Conservation (phyloP, 805 yeast genomes). For the Hanseniaspora singularis region DNA sequence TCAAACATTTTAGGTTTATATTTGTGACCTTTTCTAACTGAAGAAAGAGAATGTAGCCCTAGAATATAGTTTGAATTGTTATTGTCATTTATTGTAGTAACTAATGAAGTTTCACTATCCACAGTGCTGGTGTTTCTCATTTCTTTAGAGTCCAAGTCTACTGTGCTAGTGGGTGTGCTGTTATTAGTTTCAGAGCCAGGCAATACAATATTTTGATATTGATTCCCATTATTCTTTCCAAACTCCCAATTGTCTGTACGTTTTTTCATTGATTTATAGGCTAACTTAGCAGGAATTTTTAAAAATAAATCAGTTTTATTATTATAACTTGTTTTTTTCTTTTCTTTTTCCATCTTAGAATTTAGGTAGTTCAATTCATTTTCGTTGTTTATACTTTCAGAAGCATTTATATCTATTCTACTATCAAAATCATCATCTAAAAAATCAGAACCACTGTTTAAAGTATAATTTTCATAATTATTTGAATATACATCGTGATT, state of each 20-base stretch:
- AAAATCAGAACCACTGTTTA: too few species aligned
- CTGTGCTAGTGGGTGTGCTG: background rate
- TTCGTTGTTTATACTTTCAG: too few species aligned
- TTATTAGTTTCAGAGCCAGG: background rate
- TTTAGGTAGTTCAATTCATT: background rate
- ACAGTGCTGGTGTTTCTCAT: too few species aligned
- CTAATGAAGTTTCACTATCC: background rate
- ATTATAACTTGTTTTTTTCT: background rate
- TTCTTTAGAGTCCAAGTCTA: too few species aligned
- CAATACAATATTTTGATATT: background rate
- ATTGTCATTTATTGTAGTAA: background rate
- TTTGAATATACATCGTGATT: too few species aligned
- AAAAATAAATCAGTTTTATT: constrained; percentile 6
- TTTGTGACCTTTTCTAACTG: constrained; percentile 18
- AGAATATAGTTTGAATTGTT: constrained; percentile 5
- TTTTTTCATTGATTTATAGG: constrained; percentile 6
- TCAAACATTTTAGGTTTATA: constrained; percentile 39
- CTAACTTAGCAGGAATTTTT: constrained; percentile 11
- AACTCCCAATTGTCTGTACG: constrained; percentile 10
- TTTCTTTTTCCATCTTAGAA: background rate
- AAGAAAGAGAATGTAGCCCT: constrained; percentile 1
- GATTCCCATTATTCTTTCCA: background rate
- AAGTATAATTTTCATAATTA: too few species aligned
- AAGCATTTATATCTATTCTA: too few species aligned
- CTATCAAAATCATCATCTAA: too few species aligned